phyloP scores from a whole-genome alignment of 2,329 filamentous ascomycete genomes.

The Acrodontium crateriforme region DNA sequence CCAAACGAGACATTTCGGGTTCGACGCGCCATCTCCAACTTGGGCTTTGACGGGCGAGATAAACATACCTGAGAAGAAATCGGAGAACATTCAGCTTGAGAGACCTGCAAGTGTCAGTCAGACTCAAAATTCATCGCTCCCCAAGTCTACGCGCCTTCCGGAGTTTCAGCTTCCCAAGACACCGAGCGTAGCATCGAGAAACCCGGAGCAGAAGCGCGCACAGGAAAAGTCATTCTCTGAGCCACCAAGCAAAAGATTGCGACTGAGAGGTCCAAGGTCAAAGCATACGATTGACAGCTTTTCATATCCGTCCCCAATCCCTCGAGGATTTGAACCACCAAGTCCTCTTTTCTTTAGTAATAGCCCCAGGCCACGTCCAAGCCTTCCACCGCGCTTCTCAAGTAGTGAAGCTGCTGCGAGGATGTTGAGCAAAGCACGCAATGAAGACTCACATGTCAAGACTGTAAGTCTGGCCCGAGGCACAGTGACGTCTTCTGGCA shows the following conservation, averaged over 20 bases:
- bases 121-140: too few relatives aligned
- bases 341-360: conserved; percentile 40
- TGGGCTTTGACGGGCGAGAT: too few relatives aligned
- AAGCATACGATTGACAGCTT: conserved; percentile 13
- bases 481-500: conserved; percentile 25
- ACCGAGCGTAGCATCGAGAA: too few relatives aligned
- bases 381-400: conserved; percentile 41
- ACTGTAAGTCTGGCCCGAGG: conserved; percentile 38
- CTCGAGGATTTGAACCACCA: conserved; percentile 6
- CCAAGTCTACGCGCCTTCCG: too few relatives aligned
- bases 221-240: too few relatives aligned
- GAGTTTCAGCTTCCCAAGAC: too few relatives aligned
- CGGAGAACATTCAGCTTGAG: too few relatives aligned
- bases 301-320: conserved; percentile 6
- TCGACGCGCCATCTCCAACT: too few relatives aligned
- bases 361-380: conserved; percentile 28
- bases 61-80: too few relatives aligned
- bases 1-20: too few relatives aligned
- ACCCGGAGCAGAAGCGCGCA: too few relatives aligned
- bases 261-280: conserved; percentile 6
- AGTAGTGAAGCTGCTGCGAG: conserved; percentile 44
- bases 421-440: conserved; percentile 38
- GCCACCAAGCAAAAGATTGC: conserved; percentile 7
- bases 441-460: conserved; percentile 37
- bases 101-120: too few relatives aligned